Evolutionary conservation across 179 eudicot species (phyloP).

Genomic region (Beta macrorhiza): DNA sequence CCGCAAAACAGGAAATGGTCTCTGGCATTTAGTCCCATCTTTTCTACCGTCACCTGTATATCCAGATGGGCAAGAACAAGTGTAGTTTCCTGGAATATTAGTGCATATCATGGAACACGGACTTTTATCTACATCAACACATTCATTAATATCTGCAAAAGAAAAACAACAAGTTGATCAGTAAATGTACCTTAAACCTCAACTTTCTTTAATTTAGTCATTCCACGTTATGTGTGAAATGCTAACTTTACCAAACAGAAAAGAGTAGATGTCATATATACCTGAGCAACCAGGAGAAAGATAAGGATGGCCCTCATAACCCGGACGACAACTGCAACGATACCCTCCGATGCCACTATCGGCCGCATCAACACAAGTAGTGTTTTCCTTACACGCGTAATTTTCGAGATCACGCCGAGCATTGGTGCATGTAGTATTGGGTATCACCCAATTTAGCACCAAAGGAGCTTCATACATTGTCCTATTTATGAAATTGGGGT

Average conservation of each 20-base stretch:
- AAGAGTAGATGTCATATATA: neutral
- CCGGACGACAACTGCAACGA: neutral
- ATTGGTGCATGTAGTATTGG: neutral
- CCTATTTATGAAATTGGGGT: neutral
- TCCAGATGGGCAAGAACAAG: slow-evolving; percentile 18
- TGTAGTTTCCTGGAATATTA: slow-evolving; percentile 17
- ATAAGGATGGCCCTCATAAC: slow-evolving; percentile 1
- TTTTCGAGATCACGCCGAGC: neutral
- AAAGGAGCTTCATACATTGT: slow-evolving; percentile 2
- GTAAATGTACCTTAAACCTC: too few species aligned
- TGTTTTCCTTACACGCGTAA: neutral
- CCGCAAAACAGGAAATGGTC: neutral
- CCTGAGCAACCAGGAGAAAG: slow-evolving; percentile 8
- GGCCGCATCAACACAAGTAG: neutral
- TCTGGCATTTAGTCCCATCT: slow-evolving; percentile 14
- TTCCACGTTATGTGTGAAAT: too few species aligned
- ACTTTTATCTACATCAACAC: slow-evolving; percentile 1
- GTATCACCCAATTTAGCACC: slow-evolving; percentile 1
- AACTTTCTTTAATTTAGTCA: too few species aligned
- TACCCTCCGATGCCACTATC: slow-evolving; percentile 9
- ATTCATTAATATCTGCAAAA: slow-evolving; percentile 19
- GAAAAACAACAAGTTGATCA: neutral
- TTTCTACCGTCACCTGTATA: slow-evolving; percentile 19
- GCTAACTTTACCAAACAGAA: too few species aligned
- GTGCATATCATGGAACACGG: slow-evolving; percentile 5